phyloP scores from a whole-genome alignment of 2,329 filamentous ascomycete species.

The Paramyrothecium roridum region DNA sequence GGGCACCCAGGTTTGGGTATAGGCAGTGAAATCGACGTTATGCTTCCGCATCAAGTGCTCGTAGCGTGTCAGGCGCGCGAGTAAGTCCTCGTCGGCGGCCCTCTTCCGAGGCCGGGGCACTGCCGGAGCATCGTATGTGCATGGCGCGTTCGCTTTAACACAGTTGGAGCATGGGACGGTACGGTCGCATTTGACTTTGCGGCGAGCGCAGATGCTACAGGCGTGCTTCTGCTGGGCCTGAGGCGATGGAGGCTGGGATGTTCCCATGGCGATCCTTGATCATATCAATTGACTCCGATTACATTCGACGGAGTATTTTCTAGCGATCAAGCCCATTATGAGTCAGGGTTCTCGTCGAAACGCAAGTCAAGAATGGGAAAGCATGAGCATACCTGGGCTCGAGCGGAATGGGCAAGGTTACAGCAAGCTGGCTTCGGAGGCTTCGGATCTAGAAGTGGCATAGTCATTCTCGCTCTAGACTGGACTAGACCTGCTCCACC shows the following conservation, averaged over 20 bases:
- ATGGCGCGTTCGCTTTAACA: conserved; percentile 26
- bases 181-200: conserved; percentile 41
- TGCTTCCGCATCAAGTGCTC: conserved; percentile 23
- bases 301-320: too few species aligned
- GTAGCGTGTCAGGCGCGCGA: conserved; percentile 16
- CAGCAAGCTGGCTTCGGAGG: not conserved
- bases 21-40: conserved; percentile 14
- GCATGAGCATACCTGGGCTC: not conserved
- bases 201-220: conserved; percentile 9
- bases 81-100: conserved; percentile 20
- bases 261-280: not conserved
- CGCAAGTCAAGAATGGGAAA: not conserved
- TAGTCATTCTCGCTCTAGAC: not conserved
- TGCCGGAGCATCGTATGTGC: conserved; percentile 15
- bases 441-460: not conserved
- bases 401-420: not conserved
- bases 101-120: conserved; percentile 19
- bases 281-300: too few species aligned
- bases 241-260: not conserved
- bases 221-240: conserved; percentile 10
- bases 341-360: not conserved
- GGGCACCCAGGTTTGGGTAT: conserved; percentile 19
- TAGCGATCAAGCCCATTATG: too few species aligned
- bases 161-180: conserved; percentile 40
- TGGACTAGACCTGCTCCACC: not conserved